phyloP scores from a whole-genome alignment of 2,329 filamentous ascomycete species.

The Cladophialophora exuberans region DNA sequence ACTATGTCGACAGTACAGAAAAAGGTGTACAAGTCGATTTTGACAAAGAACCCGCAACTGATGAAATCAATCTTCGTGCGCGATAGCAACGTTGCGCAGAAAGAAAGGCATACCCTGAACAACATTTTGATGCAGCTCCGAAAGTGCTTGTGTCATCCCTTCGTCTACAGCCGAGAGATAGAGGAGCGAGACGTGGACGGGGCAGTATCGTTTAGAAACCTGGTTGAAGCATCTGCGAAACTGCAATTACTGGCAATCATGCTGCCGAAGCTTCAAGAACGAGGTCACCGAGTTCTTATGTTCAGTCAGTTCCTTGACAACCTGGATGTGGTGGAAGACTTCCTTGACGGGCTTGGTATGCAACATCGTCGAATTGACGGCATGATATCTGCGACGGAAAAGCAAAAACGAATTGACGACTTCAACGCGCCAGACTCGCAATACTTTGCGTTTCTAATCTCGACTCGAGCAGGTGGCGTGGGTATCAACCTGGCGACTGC shows the following conservation, averaged over 20 bases:
- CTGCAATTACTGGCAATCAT: constrained; percentile 81
- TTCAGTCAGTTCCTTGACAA: constrained; percentile 94
- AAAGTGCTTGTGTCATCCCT: constrained; percentile 94
- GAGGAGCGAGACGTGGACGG: constrained; percentile 73
- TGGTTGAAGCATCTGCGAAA: constrained; percentile 91
- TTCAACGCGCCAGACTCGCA: constrained; percentile 85
- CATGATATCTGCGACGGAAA: constrained; percentile 76
- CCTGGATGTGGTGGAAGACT: constrained; percentile 90
- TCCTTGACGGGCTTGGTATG: constrained; percentile 74
- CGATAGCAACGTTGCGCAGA: constrained; percentile 61
- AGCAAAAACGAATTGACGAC: constrained; percentile 90
- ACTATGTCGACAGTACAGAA: constrained; percentile 94
- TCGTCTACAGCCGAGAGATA: constrained; percentile 87
- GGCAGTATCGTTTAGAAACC: constrained; percentile 70
- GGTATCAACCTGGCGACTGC: constrained; percentile 97
- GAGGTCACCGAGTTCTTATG: constrained; percentile 87
- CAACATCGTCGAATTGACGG: constrained; percentile 83
- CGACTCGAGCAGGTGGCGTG: constrained; percentile 91
- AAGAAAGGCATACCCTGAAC: constrained; percentile 80
- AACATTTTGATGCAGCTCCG: constrained; percentile 95
- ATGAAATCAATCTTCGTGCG: constrained; percentile 81
- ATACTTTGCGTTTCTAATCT: constrained; percentile 88
- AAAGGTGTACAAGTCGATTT: constrained; percentile 89
- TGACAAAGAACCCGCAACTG: constrained; percentile 85
- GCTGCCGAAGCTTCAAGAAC: constrained; percentile 81